A percentile compares a stretch with the other conserved stretches of the same genome.
Conservation (phyloP, 768 basidiomycete genomes). For the Pisolithus microcarpus region DNA sequence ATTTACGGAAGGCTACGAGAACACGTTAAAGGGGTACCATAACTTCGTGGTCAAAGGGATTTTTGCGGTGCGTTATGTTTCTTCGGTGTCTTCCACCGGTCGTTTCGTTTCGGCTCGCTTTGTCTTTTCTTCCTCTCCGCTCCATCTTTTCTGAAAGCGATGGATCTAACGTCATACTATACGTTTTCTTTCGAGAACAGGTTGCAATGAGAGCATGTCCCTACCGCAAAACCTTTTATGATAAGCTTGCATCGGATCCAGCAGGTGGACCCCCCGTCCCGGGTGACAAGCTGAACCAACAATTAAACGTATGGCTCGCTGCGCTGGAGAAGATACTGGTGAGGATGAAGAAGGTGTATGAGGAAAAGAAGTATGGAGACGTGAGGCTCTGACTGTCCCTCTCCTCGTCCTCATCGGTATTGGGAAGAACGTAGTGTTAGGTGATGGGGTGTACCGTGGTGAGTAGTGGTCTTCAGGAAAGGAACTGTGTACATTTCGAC, state of each 20-base stretch:
- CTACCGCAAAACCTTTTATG: conserved; percentile 54
- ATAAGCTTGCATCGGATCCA: conserved; percentile 51
- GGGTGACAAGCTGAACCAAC: conserved; percentile 44
- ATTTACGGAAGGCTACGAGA: conserved; percentile 78
- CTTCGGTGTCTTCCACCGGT: neutral
- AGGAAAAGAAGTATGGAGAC: conserved; percentile 49
- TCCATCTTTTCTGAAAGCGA: neutral
- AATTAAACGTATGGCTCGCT: conserved; percentile 52
- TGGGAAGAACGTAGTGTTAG: neutral
- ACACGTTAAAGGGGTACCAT: conserved; percentile 79
- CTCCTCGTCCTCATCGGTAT: neutral
- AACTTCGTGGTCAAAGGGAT: conserved; percentile 63
- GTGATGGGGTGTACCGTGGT: too few species aligned
- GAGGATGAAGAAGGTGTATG: conserved; percentile 47
- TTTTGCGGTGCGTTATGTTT: conserved; percentile 39
- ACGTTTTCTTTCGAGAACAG: conserved; percentile 11
- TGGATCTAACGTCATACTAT: too few species aligned
- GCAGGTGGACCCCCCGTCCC: conserved; percentile 42
- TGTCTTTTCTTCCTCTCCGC: neutral
- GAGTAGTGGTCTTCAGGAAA: too few species aligned
- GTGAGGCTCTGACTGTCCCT: conserved; percentile 12
- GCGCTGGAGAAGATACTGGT: conserved; percentile 48
- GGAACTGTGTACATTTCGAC: too few species aligned
- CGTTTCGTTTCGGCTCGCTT: neutral
- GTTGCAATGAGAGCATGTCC: conserved; percentile 58